Percentiles rank a stretch among this genome's conserved stretches.
Conservation (phyloP, 2,329 filamentous ascomycete genomes). For the Cladosporium sp. region DNA sequence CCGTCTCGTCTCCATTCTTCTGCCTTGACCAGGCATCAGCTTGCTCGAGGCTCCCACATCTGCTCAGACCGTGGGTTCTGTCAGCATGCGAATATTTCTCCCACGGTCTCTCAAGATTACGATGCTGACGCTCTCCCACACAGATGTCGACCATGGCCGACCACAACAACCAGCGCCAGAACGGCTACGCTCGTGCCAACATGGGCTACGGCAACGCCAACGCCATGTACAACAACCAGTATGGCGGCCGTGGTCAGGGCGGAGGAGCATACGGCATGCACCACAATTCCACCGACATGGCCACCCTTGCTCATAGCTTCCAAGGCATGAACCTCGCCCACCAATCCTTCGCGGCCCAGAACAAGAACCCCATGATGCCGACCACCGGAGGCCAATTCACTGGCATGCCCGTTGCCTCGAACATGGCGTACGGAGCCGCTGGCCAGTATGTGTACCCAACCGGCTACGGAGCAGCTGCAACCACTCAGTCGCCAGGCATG, state of each 20-base stretch:
- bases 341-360: conserved; percentile 37
- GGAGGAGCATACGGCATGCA: conserved; percentile 39
- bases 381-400: conserved; percentile 31
- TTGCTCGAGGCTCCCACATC: background rate
- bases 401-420: conserved; percentile 29
- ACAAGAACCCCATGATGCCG: conserved; percentile 33
- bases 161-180: conserved; percentile 30
- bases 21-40: background rate
- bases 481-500: conserved; percentile 42
- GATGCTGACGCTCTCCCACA: conserved; percentile 18
- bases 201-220: conserved; percentile 33
- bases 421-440: conserved; percentile 36
- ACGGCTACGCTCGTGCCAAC: conserved; percentile 33
- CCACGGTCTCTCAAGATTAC: background rate
- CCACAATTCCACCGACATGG: conserved; percentile 34
- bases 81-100: background rate
- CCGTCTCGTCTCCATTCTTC: background rate
- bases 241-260: conserved; percentile 32
- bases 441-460: conserved; percentile 38
- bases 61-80: background rate
- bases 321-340: conserved; percentile 42
- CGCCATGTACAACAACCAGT: conserved; percentile 35
- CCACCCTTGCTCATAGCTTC: conserved; percentile 41
- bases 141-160: conserved; percentile 38
- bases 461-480: conserved; percentile 29